phyloP scores from a whole-genome alignment of 768 basidiomycete species.

The Naganishia antarctica region DNA sequence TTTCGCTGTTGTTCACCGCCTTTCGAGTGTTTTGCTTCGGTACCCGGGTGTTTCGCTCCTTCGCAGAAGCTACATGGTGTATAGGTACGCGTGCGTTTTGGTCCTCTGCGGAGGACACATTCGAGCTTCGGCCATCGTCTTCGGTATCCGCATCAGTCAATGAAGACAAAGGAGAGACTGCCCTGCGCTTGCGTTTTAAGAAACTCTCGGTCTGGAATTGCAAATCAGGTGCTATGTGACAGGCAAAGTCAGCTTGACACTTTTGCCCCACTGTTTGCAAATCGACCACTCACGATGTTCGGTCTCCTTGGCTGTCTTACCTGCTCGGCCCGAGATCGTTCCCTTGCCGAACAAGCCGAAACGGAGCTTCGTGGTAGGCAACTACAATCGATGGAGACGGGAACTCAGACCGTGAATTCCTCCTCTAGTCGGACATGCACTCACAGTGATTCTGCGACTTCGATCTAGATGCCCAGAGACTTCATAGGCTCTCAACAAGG shows the following conservation, averaged over 20 bases:
- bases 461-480: constrained; percentile 3
- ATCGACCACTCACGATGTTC: constrained; percentile 1
- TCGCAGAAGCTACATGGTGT: too few species aligned
- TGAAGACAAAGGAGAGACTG: background rate
- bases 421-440: too few species aligned
- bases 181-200: constrained; percentile 13
- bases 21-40: background rate
- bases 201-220: constrained; percentile 13
- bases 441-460: constrained; percentile 1
- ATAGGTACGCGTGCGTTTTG: too few species aligned
- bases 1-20: background rate
- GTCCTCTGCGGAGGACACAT: too few species aligned
- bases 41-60: too few species aligned
- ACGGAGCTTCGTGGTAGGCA: constrained; percentile 2
- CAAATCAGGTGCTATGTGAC: constrained; percentile 1
- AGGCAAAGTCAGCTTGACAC: background rate
- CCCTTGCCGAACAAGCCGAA: constrained; percentile 13
- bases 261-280: background rate
- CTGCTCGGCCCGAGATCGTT: background rate
- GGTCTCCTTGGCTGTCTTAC: background rate
- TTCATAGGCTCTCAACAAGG: constrained; percentile 7
- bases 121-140: background rate
- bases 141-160: background rate
- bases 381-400: background rate
- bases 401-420: too few species aligned